Evolutionary conservation across 257 asterid species (phyloP).

Genomic region (Fraxinus anomala): DNA sequence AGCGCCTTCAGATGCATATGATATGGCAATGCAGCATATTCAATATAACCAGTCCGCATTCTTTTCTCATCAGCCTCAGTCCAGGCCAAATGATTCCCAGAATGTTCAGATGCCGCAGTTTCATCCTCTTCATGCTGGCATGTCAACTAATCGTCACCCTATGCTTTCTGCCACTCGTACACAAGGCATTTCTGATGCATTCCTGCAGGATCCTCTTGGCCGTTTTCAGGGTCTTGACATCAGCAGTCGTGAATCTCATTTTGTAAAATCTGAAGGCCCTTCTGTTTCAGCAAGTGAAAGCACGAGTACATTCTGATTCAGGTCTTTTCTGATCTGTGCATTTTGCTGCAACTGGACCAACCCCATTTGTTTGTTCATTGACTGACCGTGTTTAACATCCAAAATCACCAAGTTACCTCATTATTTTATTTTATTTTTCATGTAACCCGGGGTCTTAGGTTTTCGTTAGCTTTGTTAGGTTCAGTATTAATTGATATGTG

Average conservation of each 20-base stretch:
- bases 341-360: slow-evolving; percentile 6
- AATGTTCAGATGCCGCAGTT: slow-evolving; percentile 63
- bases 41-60: slow-evolving; percentile 59
- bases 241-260: slow-evolving; percentile 47
- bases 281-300: slow-evolving; percentile 65
- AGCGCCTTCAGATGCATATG: slow-evolving; percentile 54
- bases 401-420: slow-evolving; percentile 39
- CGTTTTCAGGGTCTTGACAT: slow-evolving; percentile 68
- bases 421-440: slow-evolving; percentile 33
- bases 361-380: slow-evolving; percentile 53
- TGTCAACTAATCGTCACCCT: slow-evolving; percentile 49
- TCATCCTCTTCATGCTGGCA: slow-evolving; percentile 54
- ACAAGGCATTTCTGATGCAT: slow-evolving; percentile 32
- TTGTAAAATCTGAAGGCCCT: slow-evolving; percentile 59
- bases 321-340: slow-evolving; percentile 11
- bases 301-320: slow-evolving; percentile 57
- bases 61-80: slow-evolving; percentile 57
- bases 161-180: slow-evolving; percentile 33
- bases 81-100: slow-evolving; percentile 47
- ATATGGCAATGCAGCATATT: slow-evolving; percentile 62
- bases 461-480: slow-evolving; percentile 27
- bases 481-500: slow-evolving; percentile 9
- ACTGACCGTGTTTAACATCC: slow-evolving; percentile 48
- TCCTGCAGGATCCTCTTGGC: slow-evolving; percentile 55
- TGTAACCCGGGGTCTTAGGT: slow-evolving; percentile 37